These are phyloP conservation scores for Pilatotrama ljubarskyi DNA, from an alignment of 768 basidiomycete species.

Conservation along the genomic window DNA sequence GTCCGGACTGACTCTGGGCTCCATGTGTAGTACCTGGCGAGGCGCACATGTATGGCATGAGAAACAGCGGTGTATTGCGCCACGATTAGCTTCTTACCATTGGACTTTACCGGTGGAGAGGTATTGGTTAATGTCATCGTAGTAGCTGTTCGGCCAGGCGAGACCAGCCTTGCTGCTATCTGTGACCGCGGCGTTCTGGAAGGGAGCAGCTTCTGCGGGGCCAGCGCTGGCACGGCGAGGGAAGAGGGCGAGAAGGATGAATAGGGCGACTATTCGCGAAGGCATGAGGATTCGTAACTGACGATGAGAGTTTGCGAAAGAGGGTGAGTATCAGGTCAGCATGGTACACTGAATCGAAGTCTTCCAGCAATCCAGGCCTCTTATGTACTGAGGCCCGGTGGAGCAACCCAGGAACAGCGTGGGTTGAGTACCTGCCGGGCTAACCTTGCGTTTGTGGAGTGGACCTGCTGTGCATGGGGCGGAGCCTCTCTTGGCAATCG, in stretches of 20 bases:
- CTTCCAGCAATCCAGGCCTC: neutral
- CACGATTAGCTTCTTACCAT: slow-evolving; percentile 38
- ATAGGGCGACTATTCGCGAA: slow-evolving; percentile 1
- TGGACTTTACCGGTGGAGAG: slow-evolving; percentile 46
- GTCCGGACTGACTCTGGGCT: slow-evolving; percentile 36
- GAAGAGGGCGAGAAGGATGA: slow-evolving; percentile 14
- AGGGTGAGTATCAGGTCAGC: neutral
- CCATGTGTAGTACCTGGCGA: slow-evolving; percentile 55
- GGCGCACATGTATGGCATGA: neutral
- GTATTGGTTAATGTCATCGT: slow-evolving; percentile 46
- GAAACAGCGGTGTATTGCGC: neutral
- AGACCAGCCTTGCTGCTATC: slow-evolving; percentile 49
- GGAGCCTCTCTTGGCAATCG: neutral
- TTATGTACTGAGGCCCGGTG: neutral
- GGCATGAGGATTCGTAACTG: slow-evolving; percentile 3
- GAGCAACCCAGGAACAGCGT: neutral
- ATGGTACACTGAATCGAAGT: too few relatives aligned
- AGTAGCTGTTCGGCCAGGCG: slow-evolving; percentile 47
- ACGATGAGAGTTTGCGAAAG: neutral
- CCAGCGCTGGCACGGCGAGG: slow-evolving; percentile 1
- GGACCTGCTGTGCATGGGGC: neutral
- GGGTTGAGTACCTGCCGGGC: neutral
- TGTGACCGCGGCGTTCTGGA: slow-evolving; percentile 15
- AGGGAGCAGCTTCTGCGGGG: neutral
- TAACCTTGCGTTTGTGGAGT: neutral